A percentile compares a stretch with the other conserved stretches of the same genome.
Evolutionary conservation across 768 basidiomycete genomes (phyloP).

Genomic region (Rhodotorula babjevae): DNA sequence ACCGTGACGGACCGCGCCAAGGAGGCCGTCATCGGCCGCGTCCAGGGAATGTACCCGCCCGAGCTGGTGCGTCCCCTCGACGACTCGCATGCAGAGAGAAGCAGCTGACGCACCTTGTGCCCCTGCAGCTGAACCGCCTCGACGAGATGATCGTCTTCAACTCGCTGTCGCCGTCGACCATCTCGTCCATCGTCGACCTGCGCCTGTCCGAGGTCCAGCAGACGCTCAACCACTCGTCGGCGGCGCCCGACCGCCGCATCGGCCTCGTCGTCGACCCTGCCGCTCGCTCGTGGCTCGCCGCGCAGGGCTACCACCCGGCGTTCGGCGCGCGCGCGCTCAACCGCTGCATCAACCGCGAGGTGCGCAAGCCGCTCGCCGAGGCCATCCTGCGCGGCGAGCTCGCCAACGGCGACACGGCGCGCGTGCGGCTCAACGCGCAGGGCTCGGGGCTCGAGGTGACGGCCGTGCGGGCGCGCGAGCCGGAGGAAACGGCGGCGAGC

Average conservation of each 20-base stretch:
- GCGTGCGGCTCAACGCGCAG: slow-evolving; percentile 11
- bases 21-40: slow-evolving; percentile 15
- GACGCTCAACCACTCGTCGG: slow-evolving; percentile 62
- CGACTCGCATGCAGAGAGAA: not conserved
- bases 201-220: slow-evolving; percentile 76
- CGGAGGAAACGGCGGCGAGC: not conserved
- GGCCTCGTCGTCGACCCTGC: slow-evolving; percentile 66
- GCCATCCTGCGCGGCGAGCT: slow-evolving; percentile 24
- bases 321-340: slow-evolving; percentile 90
- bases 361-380: slow-evolving; percentile 16
- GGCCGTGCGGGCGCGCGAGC: not conserved
- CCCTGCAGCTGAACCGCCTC: slow-evolving; percentile 43
- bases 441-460: slow-evolving; percentile 28
- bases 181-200: slow-evolving; percentile 72
- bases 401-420: slow-evolving; percentile 27
- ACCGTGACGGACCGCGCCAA: slow-evolving; percentile 20
- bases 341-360: slow-evolving; percentile 63
- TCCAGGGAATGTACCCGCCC: slow-evolving; percentile 25
- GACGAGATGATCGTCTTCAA: slow-evolving; percentile 58
- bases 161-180: slow-evolving; percentile 64
- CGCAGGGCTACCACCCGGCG: slow-evolving; percentile 68
- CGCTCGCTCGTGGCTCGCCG: slow-evolving; percentile 65
- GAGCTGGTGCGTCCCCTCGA: slow-evolving; percentile 6
- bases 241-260: slow-evolving; percentile 71
- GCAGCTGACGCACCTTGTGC: no score